Evolutionary conservation across 495 filamentous ascomycete species (phyloP).

Genomic region (Acidiella bohemica): DNA sequence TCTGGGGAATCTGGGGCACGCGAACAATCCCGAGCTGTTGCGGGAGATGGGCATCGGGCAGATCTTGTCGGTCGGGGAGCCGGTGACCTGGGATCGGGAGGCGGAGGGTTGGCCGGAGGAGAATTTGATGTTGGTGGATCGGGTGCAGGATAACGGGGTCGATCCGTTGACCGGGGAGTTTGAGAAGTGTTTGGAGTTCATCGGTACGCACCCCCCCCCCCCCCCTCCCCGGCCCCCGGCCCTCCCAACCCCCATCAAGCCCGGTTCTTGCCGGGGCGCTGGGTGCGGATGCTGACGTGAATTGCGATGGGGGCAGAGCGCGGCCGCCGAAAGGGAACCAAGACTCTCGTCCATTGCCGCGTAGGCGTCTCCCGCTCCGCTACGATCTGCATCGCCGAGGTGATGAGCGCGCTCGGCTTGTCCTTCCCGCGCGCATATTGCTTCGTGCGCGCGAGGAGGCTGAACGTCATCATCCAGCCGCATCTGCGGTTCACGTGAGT

Average conservation of each 20-base stretch:
- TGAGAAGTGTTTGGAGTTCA: constrained; percentile 75
- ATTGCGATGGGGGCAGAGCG: no score
- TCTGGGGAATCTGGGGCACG: constrained; percentile 79
- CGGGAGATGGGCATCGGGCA: constrained; percentile 67
- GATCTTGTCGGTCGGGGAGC: constrained; percentile 89
- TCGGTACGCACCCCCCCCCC: no score
- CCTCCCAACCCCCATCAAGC: no score
- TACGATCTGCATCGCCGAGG: constrained; percentile 96
- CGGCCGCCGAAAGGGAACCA: constrained; percentile 57
- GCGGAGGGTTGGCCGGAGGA: constrained; percentile 54
- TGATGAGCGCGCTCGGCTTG: constrained; percentile 66
- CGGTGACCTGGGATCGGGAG: constrained; percentile 59
- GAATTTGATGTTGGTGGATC: constrained; percentile 63
- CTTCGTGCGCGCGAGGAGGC: constrained; percentile 78
- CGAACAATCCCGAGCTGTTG: constrained; percentile 80
- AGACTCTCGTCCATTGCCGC: constrained; percentile 92
- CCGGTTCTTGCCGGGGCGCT: no score
- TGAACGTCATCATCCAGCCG: constrained; percentile 65
- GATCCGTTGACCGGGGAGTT: constrained; percentile 83
- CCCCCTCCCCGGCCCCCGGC: no score
- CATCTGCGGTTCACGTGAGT: constrained; percentile 55
- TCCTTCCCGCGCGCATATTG: constrained; percentile 93
- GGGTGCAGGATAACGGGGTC: constrained; percentile 93
- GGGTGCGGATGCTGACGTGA: no score
- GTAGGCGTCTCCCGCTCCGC: constrained; percentile 91